phyloP scores from a whole-genome alignment of 768 basidiomycete genomes.

The Pisolithus microcarpus region DNA sequence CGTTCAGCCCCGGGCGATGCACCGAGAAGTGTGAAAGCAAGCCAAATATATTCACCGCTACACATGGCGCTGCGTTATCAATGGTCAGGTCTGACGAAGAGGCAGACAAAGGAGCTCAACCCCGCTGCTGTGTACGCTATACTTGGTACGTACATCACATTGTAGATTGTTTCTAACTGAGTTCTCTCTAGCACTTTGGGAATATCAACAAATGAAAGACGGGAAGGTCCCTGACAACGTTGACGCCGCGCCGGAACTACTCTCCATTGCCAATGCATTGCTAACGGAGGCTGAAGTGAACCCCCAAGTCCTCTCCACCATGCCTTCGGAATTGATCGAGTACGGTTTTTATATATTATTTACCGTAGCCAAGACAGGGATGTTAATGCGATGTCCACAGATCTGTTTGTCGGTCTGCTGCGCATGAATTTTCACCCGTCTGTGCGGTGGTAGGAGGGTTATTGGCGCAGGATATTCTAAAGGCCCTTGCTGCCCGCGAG shows the following conservation, averaged over 20 bases:
- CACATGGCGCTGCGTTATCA: constrained; percentile 54
- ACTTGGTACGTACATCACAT: constrained; percentile 44
- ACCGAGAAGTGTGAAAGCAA: constrained; percentile 53
- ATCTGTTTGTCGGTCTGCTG: constrained; percentile 49
- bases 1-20: constrained; percentile 54
- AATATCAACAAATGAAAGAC: constrained; percentile 59
- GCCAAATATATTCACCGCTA: constrained; percentile 60
- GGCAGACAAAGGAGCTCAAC: constrained; percentile 79
- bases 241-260: constrained; percentile 47
- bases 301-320: constrained; percentile 50
- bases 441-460: constrained; percentile 94
- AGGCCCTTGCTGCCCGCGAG: constrained; percentile 84
- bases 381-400: constrained; percentile 7
- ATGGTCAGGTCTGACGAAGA: constrained; percentile 65
- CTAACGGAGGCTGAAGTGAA: constrained; percentile 61
- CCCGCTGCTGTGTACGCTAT: constrained; percentile 66
- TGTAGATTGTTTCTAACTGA: background rate
- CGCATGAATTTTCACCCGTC: constrained; percentile 84
- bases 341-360: constrained; percentile 23
- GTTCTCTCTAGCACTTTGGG: constrained; percentile 61
- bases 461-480: constrained; percentile 90
- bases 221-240: constrained; percentile 50
- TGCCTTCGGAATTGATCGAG: constrained; percentile 59
- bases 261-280: constrained; percentile 55
- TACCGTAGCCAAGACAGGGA: background rate